Conservation (phyloP, 1,139 yeast species). For the Yamadazyma songkhlaensis region DNA sequence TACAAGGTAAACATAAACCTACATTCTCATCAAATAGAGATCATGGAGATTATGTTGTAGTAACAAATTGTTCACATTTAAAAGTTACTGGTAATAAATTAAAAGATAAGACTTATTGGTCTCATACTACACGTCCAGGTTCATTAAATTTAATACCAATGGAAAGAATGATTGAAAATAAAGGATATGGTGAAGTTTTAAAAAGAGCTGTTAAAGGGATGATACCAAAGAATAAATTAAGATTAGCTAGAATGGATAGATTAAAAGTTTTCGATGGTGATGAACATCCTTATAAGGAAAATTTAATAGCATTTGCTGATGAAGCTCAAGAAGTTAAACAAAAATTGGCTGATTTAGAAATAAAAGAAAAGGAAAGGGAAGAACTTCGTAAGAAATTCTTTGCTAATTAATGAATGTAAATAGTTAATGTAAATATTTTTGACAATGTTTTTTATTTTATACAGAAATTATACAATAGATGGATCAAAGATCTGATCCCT, state of each 20-base stretch:
- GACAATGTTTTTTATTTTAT: conserved; percentile 4
- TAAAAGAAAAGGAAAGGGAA: conserved; percentile 30
- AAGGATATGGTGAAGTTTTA: conserved; percentile 82
- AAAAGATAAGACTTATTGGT: conserved; percentile 82
- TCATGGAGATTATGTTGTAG: conserved; percentile 95
- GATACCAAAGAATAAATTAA: conserved; percentile 88
- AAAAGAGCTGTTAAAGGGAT: conserved; percentile 89
- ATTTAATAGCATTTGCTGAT: conserved; percentile 83
- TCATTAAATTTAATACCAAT: conserved; percentile 79
- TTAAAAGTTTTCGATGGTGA: conserved; percentile 85
- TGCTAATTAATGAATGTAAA: conserved; percentile 18
- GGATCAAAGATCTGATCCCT: too few species aligned
- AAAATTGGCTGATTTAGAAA: conserved; percentile 38
- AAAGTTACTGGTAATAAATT: conserved; percentile 82
- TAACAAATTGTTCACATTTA: conserved; percentile 82
- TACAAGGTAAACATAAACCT: conserved; percentile 97
- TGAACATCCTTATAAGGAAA: conserved; percentile 80
- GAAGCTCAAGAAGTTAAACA: conserved; percentile 56
- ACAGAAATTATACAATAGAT: conserved; percentile 8
- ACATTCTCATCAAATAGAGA: conserved; percentile 71
- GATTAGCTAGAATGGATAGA: conserved; percentile 78
- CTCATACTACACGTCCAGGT: conserved; percentile 90
- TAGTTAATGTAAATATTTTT: conserved; percentile 10
- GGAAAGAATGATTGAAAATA: conserved; percentile 72
- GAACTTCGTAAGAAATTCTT: conserved; percentile 38